These are phyloP conservation scores for Gastrodia elata DNA, from an alignment of 106 monocot genomes.

Conservation along the genomic window DNA sequence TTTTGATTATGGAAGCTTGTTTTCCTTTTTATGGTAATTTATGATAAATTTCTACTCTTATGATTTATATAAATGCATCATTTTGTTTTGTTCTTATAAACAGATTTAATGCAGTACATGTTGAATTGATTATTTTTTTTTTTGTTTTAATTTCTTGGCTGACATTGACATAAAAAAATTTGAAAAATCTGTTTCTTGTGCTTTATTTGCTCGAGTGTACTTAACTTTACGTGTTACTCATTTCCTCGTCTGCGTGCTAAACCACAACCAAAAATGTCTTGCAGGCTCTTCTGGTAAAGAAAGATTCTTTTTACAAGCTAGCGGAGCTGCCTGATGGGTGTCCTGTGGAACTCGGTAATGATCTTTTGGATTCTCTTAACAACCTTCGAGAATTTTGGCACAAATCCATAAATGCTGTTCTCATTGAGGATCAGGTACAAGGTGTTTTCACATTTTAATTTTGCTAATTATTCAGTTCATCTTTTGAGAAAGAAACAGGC, in stretches of 20 bases:
- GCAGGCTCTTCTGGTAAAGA: constrained; percentile 34
- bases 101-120: neutral
- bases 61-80: neutral
- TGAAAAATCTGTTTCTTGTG: neutral
- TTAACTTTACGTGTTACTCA: neutral
- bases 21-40: neutral
- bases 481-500: neutral
- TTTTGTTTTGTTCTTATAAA: neutral
- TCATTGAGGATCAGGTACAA: constrained; percentile 67
- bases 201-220: neutral
- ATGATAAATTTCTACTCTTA: neutral
- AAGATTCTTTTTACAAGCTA: constrained; percentile 24
- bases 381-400: constrained; percentile 70
- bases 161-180: neutral
- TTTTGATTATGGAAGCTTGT: neutral
- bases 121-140: neutral
- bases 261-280: neutral
- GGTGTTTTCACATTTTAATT: neutral
- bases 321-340: constrained; percentile 48
- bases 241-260: neutral
- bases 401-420: constrained; percentile 46
- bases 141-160: neutral
- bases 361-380: constrained; percentile 46
- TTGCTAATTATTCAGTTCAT: neutral
- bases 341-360: constrained; percentile 31